Percentiles rank a stretch among this genome's conserved stretches.
phyloP scores from a whole-genome alignment of 129 eudicot genomes.

The Oenanthe sinensis region DNA sequence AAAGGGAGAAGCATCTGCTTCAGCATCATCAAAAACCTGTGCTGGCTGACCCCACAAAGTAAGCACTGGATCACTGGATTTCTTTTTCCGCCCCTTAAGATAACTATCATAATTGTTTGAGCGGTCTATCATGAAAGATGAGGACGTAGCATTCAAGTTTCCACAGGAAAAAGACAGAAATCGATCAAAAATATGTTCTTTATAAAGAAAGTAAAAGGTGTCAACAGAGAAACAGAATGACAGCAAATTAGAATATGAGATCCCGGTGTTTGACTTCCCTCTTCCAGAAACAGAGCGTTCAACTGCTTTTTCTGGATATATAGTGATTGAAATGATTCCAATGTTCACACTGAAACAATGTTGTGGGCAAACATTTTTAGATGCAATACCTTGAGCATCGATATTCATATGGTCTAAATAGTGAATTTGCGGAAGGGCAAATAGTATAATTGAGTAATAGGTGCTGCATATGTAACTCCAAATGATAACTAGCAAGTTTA shows the following conservation, averaged over 20 bases:
- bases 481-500: constrained; percentile 28
- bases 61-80: constrained; percentile 24
- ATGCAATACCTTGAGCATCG: constrained; percentile 10
- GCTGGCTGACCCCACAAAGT: constrained; percentile 56
- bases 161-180: constrained; percentile 53
- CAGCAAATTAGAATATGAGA: constrained; percentile 30
- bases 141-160: constrained; percentile 37
- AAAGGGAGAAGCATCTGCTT: constrained; percentile 13
- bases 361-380: constrained; percentile 23
- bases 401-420: constrained; percentile 13
- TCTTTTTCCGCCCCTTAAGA: constrained; percentile 29
- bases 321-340: constrained; percentile 33
- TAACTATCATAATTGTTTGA: constrained; percentile 5
- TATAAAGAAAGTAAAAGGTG: constrained; percentile 29
- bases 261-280: constrained; percentile 17
- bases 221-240: constrained; percentile 41
- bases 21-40: constrained; percentile 18
- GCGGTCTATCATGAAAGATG: constrained; percentile 21
- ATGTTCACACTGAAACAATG: constrained; percentile 36
- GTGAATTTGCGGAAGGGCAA: constrained; percentile 16
- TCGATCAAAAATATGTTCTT: constrained; percentile 36
- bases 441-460: constrained; percentile 18
- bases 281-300: constrained; percentile 20
- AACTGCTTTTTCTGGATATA: constrained; percentile 37
- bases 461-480: constrained; percentile 31